phyloP scores from a whole-genome alignment of 2,329 filamentous ascomycete species.

The Aureobasidium sp. region DNA sequence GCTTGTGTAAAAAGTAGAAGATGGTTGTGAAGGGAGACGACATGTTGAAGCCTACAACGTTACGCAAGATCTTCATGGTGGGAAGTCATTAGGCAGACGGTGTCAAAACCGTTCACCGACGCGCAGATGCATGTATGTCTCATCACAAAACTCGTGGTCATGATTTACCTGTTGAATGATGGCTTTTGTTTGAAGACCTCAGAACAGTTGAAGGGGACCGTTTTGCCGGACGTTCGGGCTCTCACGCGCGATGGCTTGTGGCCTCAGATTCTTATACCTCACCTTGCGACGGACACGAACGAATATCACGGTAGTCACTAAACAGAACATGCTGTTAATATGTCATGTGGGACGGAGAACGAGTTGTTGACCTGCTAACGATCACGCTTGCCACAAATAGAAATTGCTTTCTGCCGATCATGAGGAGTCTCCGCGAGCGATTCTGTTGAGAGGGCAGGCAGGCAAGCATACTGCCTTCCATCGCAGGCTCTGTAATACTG shows the following conservation, averaged over 20 bases:
- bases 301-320: neutral
- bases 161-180: neutral
- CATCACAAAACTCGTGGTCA: neutral
- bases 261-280: neutral
- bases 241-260: neutral
- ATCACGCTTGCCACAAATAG: neutral
- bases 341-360: neutral
- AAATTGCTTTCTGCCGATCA: neutral
- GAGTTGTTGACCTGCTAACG: neutral
- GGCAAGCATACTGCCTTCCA: neutral
- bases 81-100: neutral
- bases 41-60: conserved; percentile 3
- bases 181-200: neutral
- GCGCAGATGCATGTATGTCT: conserved; percentile 3
- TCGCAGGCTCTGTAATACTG: neutral
- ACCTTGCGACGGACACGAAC: neutral
- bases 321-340: neutral
- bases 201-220: neutral
- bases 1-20: neutral
- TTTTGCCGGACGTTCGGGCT: neutral
- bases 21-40: neutral
- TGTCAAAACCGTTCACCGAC: neutral
- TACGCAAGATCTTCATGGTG: neutral
- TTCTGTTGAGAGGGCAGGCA: neutral
- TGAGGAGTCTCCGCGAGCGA: neutral